Evolutionary conservation across 2,329 filamentous ascomycete genomes (phyloP).

Genomic region (Ceratocystis papillata): DNA sequence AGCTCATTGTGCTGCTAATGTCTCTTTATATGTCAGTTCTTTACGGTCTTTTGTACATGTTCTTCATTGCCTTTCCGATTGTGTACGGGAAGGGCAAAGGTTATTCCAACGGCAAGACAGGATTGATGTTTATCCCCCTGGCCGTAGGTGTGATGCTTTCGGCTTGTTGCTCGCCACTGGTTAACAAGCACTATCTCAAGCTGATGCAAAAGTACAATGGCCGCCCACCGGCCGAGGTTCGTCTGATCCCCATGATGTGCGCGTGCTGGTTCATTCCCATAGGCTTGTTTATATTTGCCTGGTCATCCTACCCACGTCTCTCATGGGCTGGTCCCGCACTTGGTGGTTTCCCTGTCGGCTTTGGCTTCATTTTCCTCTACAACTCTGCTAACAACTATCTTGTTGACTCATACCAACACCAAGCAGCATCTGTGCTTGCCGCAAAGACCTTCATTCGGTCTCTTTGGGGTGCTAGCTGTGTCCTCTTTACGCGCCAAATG

Average conservation of each 20-base stretch:
- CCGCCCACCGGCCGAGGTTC: slow-evolving; percentile 63
- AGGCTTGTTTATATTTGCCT: slow-evolving; percentile 49
- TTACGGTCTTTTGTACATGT: slow-evolving; percentile 66
- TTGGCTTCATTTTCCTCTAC: slow-evolving; percentile 76
- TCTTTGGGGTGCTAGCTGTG: slow-evolving; percentile 67
- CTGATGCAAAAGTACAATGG: slow-evolving; percentile 54
- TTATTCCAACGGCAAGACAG: slow-evolving; percentile 61
- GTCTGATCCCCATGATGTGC: slow-evolving; percentile 73
- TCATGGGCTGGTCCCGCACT: slow-evolving; percentile 63
- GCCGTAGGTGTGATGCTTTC: slow-evolving; percentile 59
- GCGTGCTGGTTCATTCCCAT: slow-evolving; percentile 61
- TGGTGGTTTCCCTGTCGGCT: slow-evolving; percentile 61
- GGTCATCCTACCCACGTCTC: slow-evolving; percentile 52
- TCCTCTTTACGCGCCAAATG: slow-evolving; percentile 77
- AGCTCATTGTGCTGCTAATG: slow-evolving; percentile 77
- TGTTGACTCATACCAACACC: slow-evolving; percentile 52
- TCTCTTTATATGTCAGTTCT: slow-evolving; percentile 77
- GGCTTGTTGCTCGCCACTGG: slow-evolving; percentile 54
- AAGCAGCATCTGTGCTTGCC: slow-evolving; percentile 69
- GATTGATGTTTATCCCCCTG: slow-evolving; percentile 78
- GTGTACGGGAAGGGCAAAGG: slow-evolving; percentile 73
- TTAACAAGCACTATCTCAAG: slow-evolving; percentile 72
- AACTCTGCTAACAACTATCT: slow-evolving; percentile 69
- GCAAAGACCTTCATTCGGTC: slow-evolving; percentile 71
- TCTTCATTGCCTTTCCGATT: slow-evolving; percentile 59